Evolutionary conservation across 2,329 filamentous ascomycete species (phyloP), one percentile per base, ranked within the genome.

Genomic region (Penicillium sp.): DNA sequence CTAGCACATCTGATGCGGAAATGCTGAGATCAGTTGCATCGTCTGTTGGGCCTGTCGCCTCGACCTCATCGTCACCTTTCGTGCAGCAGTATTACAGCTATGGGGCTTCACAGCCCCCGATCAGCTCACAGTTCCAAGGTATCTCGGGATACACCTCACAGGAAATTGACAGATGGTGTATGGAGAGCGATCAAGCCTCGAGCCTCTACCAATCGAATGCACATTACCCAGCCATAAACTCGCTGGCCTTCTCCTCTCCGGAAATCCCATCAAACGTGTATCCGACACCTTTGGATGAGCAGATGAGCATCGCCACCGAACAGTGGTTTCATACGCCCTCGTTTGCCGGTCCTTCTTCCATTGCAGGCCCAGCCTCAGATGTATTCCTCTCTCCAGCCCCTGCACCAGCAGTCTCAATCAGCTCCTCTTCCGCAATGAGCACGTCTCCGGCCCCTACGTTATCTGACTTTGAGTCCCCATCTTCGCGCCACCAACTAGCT

Each of bases 141-240:
- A 15, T 46, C 8, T 53, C 47, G 8, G 54, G 56, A 7, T 60
- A 56, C 9, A 56, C 47, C 5, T 20, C 54, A 0, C 53, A 60
- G 39, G 50, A 61, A 33, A 59, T 61, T 29, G 44, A 57, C 18
- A 53, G 55, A 45, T 59, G 56, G 54, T 60, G 56, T 42, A 55
- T 59, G 28, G 56, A 60, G 10, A 59, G 50, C 41, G 47, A 55
- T n/a, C 46, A 42, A 10, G 10, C 42, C 1, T 33, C n/a, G 20
- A 40, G 25, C 5, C 38, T 57, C 25, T 59, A 53, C 31, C 46
- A 49, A 4, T 10, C 50, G 28, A 44, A 38, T 13, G 10, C 46
- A 2, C 27, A 44, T 1, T 54, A 47, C 37, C 42, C 47, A 24
- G 49, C 32, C 20, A 46, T 50, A 3, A 45, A 44, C 24, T 35